These are phyloP conservation scores for Plasmodium coatneyi DNA, from an alignment of 169 alveolate species.

Conservation along the genomic window DNA sequence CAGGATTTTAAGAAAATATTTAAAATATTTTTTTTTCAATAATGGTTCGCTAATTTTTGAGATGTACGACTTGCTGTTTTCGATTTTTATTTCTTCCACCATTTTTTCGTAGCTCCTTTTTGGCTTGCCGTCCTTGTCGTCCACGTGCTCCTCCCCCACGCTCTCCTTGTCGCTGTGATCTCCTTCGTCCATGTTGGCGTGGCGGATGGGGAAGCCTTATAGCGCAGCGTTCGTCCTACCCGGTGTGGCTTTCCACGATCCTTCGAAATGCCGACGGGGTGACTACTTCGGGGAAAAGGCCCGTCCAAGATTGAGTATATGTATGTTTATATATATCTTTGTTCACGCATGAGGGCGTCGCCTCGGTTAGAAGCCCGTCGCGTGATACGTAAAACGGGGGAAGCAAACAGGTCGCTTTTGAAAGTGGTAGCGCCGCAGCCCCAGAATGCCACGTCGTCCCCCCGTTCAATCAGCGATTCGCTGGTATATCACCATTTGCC, in stretches of 20 bases:
- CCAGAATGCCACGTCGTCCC: not conserved
- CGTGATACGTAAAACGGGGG: not conserved
- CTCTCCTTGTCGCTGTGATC: not conserved
- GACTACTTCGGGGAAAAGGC: not conserved
- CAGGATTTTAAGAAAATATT: conserved; percentile 39
- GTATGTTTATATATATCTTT: not conserved
- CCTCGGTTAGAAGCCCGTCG: not conserved
- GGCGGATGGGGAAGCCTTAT: too few species aligned
- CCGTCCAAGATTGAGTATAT: not conserved
- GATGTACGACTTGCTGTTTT: conserved; percentile 26
- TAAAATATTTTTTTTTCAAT: conserved; percentile 52
- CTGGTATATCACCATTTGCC: not conserved
- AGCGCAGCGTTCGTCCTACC: too few species aligned
- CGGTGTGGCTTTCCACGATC: too few species aligned
- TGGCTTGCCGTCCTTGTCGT: not conserved
- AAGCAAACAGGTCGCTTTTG: not conserved
- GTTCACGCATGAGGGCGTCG: not conserved
- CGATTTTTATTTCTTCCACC: conserved; percentile 51
- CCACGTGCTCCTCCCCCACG: not conserved
- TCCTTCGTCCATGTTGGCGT: not conserved
- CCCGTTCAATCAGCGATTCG: not conserved
- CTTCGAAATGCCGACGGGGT: not conserved
- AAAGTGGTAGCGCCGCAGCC: not conserved
- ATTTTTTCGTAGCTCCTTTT: conserved; percentile 28
- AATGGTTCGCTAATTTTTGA: conserved; percentile 59